Evolutionary conservation across 768 basidiomycete genomes (phyloP), one percentile per base, ranked within the genome.

Genomic region (Psilocybe cubensis): DNA sequence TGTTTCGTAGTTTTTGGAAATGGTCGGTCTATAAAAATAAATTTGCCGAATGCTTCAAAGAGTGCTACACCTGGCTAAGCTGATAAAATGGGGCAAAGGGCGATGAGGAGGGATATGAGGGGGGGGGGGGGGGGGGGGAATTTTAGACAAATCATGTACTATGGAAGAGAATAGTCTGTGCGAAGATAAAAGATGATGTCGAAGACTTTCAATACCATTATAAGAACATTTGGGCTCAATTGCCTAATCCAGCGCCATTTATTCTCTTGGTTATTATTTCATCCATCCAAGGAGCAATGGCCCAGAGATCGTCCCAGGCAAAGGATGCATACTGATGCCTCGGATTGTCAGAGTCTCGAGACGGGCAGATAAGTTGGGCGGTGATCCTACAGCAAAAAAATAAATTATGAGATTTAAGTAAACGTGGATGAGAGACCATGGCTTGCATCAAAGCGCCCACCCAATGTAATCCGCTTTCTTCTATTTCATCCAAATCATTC

Each of bases 221-320:
- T 5, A 43, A 49, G 31, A 35, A 45, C 47, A 23, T 20, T 43
- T 44, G 35, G 23, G 45, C 17, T 74, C 65, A 79, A 52, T 82
- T 79, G 29, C 91, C 90, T 38, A 93, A 74, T n/a, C 91, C 89
- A 48, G 82, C 79, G 1, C 91, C 92, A 56, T 85, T 78, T 58
- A 92, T 86, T 65, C 76, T 81, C 65, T 78, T 85, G 27, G 84
- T 81, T 55, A 91, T 79, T 54, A 75, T 76, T 52, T 85, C 82
- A 56, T 86, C 80, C 75, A 93, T 81, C 92, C 92, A 93, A 3
- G 90, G 92, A 35, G 91, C 88, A 56, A 92, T 83, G 28, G 84
- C 79, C 67, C 79, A 78, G 35, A 94, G 72, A 68, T 93, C 92
- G 18, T 74, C 73, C 84, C 85, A 88, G 0, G 79, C 80, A 57